A percentile compares a stretch with the other conserved stretches of the same genome.
Conservation (phyloP, 352 stramenopile species). For the Pythium aristosporum region DNA sequence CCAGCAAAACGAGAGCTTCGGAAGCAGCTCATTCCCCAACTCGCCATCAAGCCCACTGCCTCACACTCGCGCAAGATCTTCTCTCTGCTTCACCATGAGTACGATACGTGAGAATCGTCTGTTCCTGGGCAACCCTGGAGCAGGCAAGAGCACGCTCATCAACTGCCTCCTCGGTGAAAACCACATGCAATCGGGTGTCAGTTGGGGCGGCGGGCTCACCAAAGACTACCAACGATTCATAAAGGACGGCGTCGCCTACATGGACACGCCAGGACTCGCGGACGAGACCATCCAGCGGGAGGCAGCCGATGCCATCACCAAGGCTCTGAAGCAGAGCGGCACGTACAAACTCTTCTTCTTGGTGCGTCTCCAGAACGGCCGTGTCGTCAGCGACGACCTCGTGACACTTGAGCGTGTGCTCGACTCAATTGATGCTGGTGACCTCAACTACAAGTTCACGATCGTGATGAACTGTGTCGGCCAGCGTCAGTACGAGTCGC, state of each 20-base stretch:
- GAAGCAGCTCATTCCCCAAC: too few species aligned
- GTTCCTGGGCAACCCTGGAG: not conserved
- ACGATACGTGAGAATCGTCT: not conserved
- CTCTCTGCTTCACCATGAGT: constrained; percentile 16
- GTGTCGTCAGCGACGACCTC: constrained; percentile 23
- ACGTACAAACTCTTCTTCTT: constrained; percentile 35
- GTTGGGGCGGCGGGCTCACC: not conserved
- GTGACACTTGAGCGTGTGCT: constrained; percentile 27
- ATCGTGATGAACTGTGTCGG: constrained; percentile 28
- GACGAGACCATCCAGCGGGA: constrained; percentile 9
- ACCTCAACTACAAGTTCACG: constrained; percentile 16
- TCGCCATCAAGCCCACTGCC: too few species aligned
- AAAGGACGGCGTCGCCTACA: constrained; percentile 25
- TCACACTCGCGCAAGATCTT: not conserved
- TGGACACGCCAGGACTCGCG: constrained; percentile 29
- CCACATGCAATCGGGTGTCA: not conserved
- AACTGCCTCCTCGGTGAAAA: not conserved
- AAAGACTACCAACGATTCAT: not conserved
- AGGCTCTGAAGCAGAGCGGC: constrained; percentile 19
- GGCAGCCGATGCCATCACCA: constrained; percentile 20
- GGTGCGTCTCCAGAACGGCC: constrained; percentile 26
- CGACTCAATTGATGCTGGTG: constrained; percentile 15
- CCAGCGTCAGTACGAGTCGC: constrained; percentile 15
- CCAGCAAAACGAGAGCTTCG: too few species aligned
- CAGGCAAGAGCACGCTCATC: not conserved